Evolutionary conservation across 2,329 filamentous ascomycete genomes (phyloP).

Genomic region (Blastomyces parvus): DNA sequence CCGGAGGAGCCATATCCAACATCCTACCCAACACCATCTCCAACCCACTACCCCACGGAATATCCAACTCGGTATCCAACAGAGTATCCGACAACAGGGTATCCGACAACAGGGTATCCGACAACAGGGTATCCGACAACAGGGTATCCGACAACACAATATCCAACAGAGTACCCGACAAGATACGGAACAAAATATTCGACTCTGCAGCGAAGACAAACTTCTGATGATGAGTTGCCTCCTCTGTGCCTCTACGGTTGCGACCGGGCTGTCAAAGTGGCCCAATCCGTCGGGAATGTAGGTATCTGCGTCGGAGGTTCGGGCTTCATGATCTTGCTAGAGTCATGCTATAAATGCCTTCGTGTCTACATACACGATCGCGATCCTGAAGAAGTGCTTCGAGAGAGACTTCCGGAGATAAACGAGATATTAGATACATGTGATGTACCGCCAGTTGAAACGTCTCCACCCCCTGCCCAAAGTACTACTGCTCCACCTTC

Average conservation of each 20-base stretch:
- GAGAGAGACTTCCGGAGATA: not conserved
- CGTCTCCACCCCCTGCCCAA: not conserved
- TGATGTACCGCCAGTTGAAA: not conserved
- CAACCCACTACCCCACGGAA: not conserved
- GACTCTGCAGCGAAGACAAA: conserved; percentile 22
- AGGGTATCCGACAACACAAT: not conserved
- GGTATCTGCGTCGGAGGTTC: not conserved
- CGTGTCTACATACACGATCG: too few species aligned
- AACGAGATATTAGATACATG: not conserved
- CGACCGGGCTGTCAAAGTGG: too few species aligned
- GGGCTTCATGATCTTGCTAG: not conserved
- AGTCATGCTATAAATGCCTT: not conserved
- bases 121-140: too few species aligned
- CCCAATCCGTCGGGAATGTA: too few species aligned
- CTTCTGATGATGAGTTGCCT: not conserved
- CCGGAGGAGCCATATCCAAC: not conserved
- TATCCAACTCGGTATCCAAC: not conserved
- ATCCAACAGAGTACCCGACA: not conserved
- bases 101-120: not conserved
- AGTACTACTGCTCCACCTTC: not conserved
- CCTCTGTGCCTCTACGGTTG: not conserved
- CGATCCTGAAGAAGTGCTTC: not conserved
- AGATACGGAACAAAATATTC: not conserved
- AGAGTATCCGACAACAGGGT: not conserved
- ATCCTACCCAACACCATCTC: not conserved